These are phyloP conservation scores for Rhodamnia rubescens DNA, from an alignment of 345 rosid species.

Conservation along the genomic window DNA sequence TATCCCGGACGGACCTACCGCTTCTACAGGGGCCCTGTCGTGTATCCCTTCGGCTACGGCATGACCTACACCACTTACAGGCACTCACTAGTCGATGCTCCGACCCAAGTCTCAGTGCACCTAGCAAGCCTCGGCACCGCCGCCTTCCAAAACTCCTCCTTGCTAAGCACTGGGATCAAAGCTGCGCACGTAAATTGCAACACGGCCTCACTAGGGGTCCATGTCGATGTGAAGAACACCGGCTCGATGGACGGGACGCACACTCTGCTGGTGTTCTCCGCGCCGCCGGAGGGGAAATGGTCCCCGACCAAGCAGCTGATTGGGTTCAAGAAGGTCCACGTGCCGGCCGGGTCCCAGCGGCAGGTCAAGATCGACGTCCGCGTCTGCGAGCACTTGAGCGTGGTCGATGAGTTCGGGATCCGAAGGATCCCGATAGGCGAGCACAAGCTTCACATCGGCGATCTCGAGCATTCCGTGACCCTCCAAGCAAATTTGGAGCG, in stretches of 20 bases:
- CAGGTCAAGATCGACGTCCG: slow-evolving; percentile 37
- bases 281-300: slow-evolving; percentile 47
- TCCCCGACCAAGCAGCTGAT: slow-evolving; percentile 46
- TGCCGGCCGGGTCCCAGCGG: slow-evolving; percentile 41
- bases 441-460: slow-evolving; percentile 60
- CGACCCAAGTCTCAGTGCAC: slow-evolving; percentile 27
- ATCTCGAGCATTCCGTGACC: slow-evolving; percentile 61
- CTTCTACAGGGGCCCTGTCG: slow-evolving; percentile 88
- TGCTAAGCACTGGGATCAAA: slow-evolving; percentile 23
- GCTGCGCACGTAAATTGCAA: slow-evolving; percentile 52
- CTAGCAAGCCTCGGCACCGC: slow-evolving; percentile 9
- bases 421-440: slow-evolving; percentile 87
- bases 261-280: slow-evolving; percentile 55
- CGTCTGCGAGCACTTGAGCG: slow-evolving; percentile 70
- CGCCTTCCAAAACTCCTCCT: slow-evolving; percentile 15
- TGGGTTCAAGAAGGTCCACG: slow-evolving; percentile 56
- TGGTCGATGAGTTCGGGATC: slow-evolving; percentile 61
- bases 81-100: slow-evolving; percentile 32
- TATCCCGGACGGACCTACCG: slow-evolving; percentile 94
- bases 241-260: slow-evolving; percentile 68
- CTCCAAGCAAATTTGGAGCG: slow-evolving; percentile 21
- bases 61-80: slow-evolving; percentile 50
- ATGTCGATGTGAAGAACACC: slow-evolving; percentile 54
- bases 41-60: slow-evolving; percentile 78
- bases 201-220: slow-evolving; percentile 22